Percentiles rank a stretch among this genome's conserved stretches.
Evolutionary conservation across 106 monocot species (phyloP).

Genomic region (Apostasia ramifera): DNA sequence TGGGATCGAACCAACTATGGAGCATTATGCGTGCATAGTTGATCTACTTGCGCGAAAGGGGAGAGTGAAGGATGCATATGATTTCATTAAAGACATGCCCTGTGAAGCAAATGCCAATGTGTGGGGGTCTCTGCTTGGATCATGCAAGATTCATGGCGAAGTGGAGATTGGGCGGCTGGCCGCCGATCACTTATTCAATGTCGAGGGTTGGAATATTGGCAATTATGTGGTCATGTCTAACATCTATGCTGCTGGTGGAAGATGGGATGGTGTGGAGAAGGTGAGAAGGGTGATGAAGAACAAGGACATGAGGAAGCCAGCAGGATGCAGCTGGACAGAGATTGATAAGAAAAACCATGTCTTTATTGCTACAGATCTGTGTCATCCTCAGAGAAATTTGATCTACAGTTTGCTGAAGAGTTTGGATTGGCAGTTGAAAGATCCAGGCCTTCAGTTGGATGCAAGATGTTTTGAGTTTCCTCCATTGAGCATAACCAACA

Average conservation of each 20-base stretch:
- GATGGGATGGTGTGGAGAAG: constrained; percentile 66
- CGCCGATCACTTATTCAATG: constrained; percentile 39
- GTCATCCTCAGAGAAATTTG: constrained; percentile 38
- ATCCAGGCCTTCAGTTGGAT: constrained; percentile 2
- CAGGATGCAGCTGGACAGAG: constrained; percentile 81
- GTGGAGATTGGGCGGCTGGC: constrained; percentile 39
- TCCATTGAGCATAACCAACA: too few relatives aligned
- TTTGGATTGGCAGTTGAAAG: constrained; percentile 40
- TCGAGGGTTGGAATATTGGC: constrained; percentile 44
- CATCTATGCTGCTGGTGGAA: constrained; percentile 60
- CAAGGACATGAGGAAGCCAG: constrained; percentile 49
- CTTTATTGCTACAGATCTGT: constrained; percentile 56
- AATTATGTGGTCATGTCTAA: constrained; percentile 77
- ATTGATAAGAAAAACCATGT: constrained; percentile 41
- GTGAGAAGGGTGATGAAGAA: constrained; percentile 46
- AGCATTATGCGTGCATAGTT: constrained; percentile 60
- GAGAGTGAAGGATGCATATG: constrained; percentile 40
- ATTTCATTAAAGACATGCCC: constrained; percentile 47
- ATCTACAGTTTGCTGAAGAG: constrained; percentile 27
- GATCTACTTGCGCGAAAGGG: constrained; percentile 66
- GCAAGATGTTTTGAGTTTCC: too few relatives aligned
- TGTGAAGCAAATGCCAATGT: constrained; percentile 36
- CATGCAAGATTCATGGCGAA: constrained; percentile 45
- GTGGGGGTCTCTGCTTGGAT: constrained; percentile 59
- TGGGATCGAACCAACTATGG: constrained; percentile 44